Evolutionary conservation across 768 basidiomycete species (phyloP), one percentile per base, ranked within the genome.

Genomic region (Lentinula edodes): DNA sequence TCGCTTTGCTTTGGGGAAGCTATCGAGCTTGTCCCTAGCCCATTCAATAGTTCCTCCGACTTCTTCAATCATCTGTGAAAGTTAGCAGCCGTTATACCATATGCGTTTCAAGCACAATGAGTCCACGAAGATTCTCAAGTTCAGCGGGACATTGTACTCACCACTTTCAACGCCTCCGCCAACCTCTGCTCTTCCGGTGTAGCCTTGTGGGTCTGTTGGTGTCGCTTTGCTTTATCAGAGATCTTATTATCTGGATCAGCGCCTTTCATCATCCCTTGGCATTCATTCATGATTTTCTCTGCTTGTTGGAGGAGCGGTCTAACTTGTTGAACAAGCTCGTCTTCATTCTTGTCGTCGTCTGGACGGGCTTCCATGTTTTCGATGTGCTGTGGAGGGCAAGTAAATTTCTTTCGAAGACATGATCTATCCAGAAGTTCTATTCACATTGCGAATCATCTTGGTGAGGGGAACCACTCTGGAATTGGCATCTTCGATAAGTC

Each of bases 1-100:
- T 48, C 62, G 64, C 69, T 77, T 75, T 0, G 75, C 76, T 58
- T 76, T 74, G 1, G 76, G 76, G 68, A 73, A 74, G 13, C 66
- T 66, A 35, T 74, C 69, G 39, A 76, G 67, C 63, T 76, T 76
- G 58, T 73, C 67, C 50, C 67, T 69, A 2, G 76, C 75, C 74
- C 75, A 76, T 46, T 76, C 71, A 39, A 76, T 73, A 0, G 74
- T 76, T 7, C 75, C 75, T 20, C 71, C 70, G 23, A 77, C 74
- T 61, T 74, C 73, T 62, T 76, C 68, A 32, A 75, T 55, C 62
- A 76, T 63, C 76, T 76, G 52, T 9, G 35, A 1, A 41, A 23
- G 28, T 34, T 20, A 10, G 5, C 1, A 36, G 28, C 7, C 13
- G 2, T 28, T 28, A 28, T 28, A 28, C 28, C 2, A 28, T 28